Base-by-base conservation (phyloP, 2,329 filamentous ascomycete species). In the Aspergillus sp. region DNA sequence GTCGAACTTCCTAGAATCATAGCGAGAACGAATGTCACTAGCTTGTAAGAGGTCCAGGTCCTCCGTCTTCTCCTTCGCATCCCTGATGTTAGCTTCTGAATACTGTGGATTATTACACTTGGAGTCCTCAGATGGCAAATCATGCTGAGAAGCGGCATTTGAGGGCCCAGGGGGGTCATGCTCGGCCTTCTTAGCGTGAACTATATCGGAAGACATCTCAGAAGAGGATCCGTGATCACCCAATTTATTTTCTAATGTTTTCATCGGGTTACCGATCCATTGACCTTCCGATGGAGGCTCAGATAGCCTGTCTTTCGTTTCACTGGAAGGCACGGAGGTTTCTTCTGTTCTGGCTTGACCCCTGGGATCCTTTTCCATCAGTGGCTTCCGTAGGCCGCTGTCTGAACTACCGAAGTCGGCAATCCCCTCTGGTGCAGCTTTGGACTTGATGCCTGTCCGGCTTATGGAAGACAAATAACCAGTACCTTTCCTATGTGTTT, bases 1-100 rank as follows among this genome's bases (percentile, higher is more conserved):
- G 31, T 63, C 65, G n/a, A 66, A 62, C 11, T 58, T 60, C 32
- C 62, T 65, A 12, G 64, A 36, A 51, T 65, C 64, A 56, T 71
- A 75, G 22, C 67, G 62, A 12, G 71, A 69, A 51, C 75, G 70
- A 20, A 77, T 72, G 62, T 77, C 75, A 55, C 68, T 74, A 2
- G 74, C 71, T 45, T 69, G 65, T 46, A 77, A 62, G n/a, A 68
- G 57, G 39, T 75, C 70, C 29, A 77, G 58, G 55, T 73, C 70
- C 42, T 73, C 69, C n/a, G 73, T 66, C 54, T 63, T 66, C 31
- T 65, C 63, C 49, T 66, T 45, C 10, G 14, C n/a, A 9, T 46
- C 54, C 57, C 10, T 55, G 47, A 59, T 16, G 12, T 31, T 46
- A 32, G 36, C 42, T 14, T 62, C 53, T n/a, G 58, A 52, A 46